Evolutionary conservation across 805 yeast species (phyloP).

Genomic region (Clavispora phyllophila): DNA sequence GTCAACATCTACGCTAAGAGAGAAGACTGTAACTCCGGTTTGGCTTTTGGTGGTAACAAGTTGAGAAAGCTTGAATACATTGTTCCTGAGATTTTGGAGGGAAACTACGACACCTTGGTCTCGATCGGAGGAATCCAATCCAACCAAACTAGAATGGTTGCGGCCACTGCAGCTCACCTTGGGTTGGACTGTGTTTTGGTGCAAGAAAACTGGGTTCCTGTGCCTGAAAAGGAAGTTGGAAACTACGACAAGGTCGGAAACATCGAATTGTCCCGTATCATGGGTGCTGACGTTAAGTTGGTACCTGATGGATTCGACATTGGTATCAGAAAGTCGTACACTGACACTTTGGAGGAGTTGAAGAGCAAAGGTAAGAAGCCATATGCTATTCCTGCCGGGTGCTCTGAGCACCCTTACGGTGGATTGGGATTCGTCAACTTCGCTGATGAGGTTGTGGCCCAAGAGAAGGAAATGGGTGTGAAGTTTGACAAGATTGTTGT

Average conservation of each 20-base stretch:
- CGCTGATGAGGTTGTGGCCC: constrained; percentile 5
- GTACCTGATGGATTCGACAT: constrained; percentile 5
- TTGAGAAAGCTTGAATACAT: constrained; percentile 5
- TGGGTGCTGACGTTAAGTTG: constrained; percentile 6
- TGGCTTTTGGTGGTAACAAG: constrained; percentile 5
- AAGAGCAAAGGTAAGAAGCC: constrained; percentile 6
- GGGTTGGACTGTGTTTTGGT: constrained; percentile 6
- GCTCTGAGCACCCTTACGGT: constrained; percentile 5
- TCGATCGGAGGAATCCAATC: constrained; percentile 5
- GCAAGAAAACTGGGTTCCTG: constrained; percentile 4
- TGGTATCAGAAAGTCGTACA: constrained; percentile 5
- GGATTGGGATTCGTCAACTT: constrained; percentile 5
- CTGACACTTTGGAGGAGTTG: constrained; percentile 2
- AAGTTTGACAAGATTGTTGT: constrained; percentile 4
- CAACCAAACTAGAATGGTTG: constrained; percentile 6
- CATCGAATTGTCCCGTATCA: constrained; percentile 4
- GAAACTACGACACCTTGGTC: constrained; percentile 4
- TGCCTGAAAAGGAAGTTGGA: constrained; percentile 3
- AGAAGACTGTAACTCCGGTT: constrained; percentile 6
- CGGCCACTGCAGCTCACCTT: constrained; percentile 5
- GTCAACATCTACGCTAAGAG: constrained; percentile 5
- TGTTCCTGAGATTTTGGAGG: constrained; percentile 5
- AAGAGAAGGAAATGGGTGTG: constrained; percentile 4
- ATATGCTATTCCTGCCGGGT: constrained; percentile 5
- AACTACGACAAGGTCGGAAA: constrained; percentile 5